These are phyloP conservation scores for Podospora australis DNA, from an alignment of 495 filamentous ascomycete genomes.

Conservation along the genomic window DNA sequence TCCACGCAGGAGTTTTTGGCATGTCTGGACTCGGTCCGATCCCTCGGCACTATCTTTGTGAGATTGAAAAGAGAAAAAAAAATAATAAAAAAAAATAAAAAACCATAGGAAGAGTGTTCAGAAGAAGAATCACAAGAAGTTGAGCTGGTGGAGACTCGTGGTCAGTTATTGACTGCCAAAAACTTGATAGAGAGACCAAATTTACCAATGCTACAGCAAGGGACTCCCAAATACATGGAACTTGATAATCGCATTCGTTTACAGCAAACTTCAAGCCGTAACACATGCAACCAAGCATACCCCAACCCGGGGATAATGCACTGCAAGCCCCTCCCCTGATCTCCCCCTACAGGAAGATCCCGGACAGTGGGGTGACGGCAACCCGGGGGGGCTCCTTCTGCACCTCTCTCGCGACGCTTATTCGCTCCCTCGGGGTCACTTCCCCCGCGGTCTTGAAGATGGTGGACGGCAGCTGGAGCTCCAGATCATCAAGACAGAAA, in stretches of 20 bases:
- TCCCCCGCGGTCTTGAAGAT: constrained; percentile 17
- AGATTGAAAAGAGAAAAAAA: no score
- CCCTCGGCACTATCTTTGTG: neutral
- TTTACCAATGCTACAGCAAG: no score
- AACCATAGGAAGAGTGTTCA: neutral
- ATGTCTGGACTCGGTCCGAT: no score
- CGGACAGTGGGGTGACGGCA: constrained; percentile 5
- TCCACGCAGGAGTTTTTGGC: constrained; percentile 4
- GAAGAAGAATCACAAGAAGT: neutral
- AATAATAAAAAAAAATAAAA: neutral
- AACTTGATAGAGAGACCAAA: no score
- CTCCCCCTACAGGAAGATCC: neutral
- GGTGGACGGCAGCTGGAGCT: constrained; percentile 1
- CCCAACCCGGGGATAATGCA: neutral
- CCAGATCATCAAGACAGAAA: neutral
- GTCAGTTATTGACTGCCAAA: no score
- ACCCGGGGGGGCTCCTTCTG: constrained; percentile 10
- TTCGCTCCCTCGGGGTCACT: constrained; percentile 17
- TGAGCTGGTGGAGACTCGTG: no score
- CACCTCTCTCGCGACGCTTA: constrained; percentile 13
- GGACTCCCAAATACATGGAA: neutral
- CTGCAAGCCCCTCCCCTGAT: no score
- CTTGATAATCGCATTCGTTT: no score
- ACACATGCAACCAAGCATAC: no score
- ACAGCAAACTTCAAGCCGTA: no score